Base-by-base conservation (phyloP, 148 eudicot genomes). In the Rhododendron simsii region DNA sequence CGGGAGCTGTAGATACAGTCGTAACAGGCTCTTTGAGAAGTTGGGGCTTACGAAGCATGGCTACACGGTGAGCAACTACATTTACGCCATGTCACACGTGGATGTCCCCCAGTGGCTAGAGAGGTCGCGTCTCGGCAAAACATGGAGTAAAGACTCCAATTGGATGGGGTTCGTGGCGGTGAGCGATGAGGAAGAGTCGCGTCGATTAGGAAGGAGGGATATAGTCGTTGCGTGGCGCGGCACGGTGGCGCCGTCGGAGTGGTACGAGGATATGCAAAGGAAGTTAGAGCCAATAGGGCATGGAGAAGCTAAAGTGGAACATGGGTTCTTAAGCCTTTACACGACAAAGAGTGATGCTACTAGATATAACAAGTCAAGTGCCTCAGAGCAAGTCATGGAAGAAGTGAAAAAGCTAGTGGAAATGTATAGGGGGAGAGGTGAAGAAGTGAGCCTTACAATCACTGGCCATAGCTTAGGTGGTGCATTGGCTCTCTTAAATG, bases 401-500 rank as follows among this genome's bases (percentile, higher is more conserved):
- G 98, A 96, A 89, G 53, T 94, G 18, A 81, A 81, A 21, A 84
- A 82, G 39, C 79, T 96, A 2, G 80, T 94, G 23, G 48, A 85
- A 5, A 85, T 79, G 3, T 92, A 93, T 83, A 80, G 81, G 16
- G 86, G 81, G 41, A 85, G 85, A 89, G 94, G 93, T 7, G 93
- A 94, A 87, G 86, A 92, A 53, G 91, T 96, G 3, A 96, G 98
- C 81, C 82, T 96, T 20, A 96, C 98, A 0, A 91, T 96, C 35
- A 96, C 98, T 4, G 98, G 98, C 23, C 96, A 96, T n/a, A 96
- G 98, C 83, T 85, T 96, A 20, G 98, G 98, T 7, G 98, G 94
- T 5, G 98, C 98, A 0, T 80, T 93, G 84, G 96, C 95, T 11
- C 89, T 91, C 2, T 88, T 94, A 7, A 93, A 87, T 55, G 96